phyloP scores from a whole-genome alignment of 1,139 yeast genomes.

The Lodderomyces pseudojiufengensis region DNA sequence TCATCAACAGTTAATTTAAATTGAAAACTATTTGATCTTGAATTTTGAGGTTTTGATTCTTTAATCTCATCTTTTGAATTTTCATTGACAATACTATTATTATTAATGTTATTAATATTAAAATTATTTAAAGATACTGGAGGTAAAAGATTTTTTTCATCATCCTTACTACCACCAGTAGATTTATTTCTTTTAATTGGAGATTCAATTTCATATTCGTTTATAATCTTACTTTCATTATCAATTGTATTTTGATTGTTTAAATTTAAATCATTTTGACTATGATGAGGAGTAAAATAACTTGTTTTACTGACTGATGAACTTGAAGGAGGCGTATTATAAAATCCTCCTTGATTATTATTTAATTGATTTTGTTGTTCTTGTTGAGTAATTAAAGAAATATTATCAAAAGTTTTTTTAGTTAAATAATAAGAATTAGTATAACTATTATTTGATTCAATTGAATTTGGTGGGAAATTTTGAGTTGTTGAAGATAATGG shows the following conservation, averaged over 20 bases:
- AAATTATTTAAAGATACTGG: slow-evolving; percentile 22
- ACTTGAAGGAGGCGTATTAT: slow-evolving; percentile 20
- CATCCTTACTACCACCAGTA: background rate
- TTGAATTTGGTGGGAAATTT: slow-evolving; percentile 12
- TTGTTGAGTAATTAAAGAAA: slow-evolving; percentile 18
- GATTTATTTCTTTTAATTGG: slow-evolving; percentile 1
- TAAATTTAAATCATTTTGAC: background rate
- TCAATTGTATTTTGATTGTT: background rate
- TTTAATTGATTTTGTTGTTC: slow-evolving; percentile 2
- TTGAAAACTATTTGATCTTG: slow-evolving; percentile 23
- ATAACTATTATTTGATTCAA: slow-evolving; percentile 9
- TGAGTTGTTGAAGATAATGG: slow-evolving; percentile 20
- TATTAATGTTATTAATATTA: background rate
- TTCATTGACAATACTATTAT: no score
- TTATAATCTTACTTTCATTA: background rate
- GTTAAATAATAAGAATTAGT: slow-evolving; percentile 23
- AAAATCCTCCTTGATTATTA: slow-evolving; percentile 7
- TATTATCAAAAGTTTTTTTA: slow-evolving; percentile 36
- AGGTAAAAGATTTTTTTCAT: slow-evolving; percentile 27
- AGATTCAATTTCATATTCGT: slow-evolving; percentile 4
- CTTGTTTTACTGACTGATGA: slow-evolving; percentile 4
- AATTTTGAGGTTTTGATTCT: background rate
- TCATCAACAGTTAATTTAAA: slow-evolving; percentile 40
- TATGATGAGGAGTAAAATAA: slow-evolving; percentile 8
- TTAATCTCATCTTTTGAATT: background rate